These are phyloP conservation scores for Aspergillus aculeatinus DNA, from an alignment of 2,329 filamentous ascomycete genomes.

Conservation along the genomic window DNA sequence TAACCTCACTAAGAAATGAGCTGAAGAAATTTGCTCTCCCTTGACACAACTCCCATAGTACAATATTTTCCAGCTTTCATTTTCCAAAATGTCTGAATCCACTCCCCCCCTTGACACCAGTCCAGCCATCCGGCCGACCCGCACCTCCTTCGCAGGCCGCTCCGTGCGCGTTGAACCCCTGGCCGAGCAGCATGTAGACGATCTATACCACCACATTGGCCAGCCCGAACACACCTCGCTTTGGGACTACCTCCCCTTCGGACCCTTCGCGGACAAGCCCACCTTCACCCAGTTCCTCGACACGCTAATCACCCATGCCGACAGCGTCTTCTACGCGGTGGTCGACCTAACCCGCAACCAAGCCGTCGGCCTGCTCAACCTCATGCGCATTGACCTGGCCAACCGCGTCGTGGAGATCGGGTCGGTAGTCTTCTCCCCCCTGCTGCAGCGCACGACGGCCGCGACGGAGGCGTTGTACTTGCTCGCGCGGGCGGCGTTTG, in stretches of 20 bases:
- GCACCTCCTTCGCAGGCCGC: not conserved
- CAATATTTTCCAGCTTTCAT: too few species aligned
- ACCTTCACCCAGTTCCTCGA: constrained; percentile 31
- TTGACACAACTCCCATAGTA: too few species aligned
- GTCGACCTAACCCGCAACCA: constrained; percentile 36
- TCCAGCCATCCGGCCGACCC: not conserved
- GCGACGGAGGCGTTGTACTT: constrained; percentile 61
- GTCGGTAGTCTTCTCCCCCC: constrained; percentile 51
- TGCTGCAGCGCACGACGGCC: constrained; percentile 54
- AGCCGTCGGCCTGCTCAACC: constrained; percentile 43
- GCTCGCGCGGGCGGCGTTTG: constrained; percentile 55
- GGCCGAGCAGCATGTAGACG: constrained; percentile 25
- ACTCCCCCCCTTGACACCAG: constrained; percentile 5
- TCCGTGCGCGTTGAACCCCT: not conserved
- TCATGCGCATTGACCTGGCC: constrained; percentile 49
- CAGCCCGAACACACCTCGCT: constrained; percentile 25
- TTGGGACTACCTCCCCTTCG: constrained; percentile 46
- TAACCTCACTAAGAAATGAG: too few species aligned
- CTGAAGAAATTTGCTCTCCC: too few species aligned
- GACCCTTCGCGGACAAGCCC: constrained; percentile 34
- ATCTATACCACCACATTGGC: constrained; percentile 31
- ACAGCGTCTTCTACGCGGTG: constrained; percentile 49
- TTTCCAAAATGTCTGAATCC: not conserved
- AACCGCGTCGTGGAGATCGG: constrained; percentile 60
- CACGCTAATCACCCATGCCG: constrained; percentile 25